Evolutionary conservation across 768 basidiomycete species (phyloP), one percentile per base, ranked within the genome.

Genomic region (Cystobasidium tubakii): DNA sequence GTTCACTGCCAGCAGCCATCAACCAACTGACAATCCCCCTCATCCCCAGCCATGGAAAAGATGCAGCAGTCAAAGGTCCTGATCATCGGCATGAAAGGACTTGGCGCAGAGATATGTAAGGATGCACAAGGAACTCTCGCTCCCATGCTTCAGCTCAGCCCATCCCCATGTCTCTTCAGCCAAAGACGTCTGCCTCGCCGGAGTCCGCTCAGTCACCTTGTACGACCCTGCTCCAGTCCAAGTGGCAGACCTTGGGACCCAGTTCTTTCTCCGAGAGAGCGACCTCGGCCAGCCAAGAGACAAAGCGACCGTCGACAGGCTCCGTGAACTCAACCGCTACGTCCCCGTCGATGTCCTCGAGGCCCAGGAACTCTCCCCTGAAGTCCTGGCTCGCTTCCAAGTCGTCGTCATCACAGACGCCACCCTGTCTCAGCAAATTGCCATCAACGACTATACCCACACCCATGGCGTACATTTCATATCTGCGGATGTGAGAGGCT

Each of bases 91-190:
- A 82, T 92, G 80, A 88, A 89, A 73, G 96, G 96, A 67, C 82
- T 99, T 73, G 95, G 96, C 55, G 91, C 91, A 73, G 96, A 99
- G 83, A 96, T 98, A n/a, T n/a, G n/a, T n/a, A n/a, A n/a, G n/a
- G n/a, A n/a, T n/a, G n/a, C n/a, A n/a, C n/a, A n/a, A n/a, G n/a
- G n/a, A n/a, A n/a, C n/a, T n/a, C n/a, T n/a, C n/a, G n/a, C n/a
- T n/a, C n/a, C n/a, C n/a, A n/a, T n/a, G n/a, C n/a, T n/a, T n/a
- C n/a, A n/a, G n/a, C n/a, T n/a, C n/a, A n/a, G n/a, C n/a, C n/a
- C n/a, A n/a, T n/a, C n/a, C n/a, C n/a, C n/a, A n/a, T n/a, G n/a
- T 27, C 36, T 77, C 44, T 21, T 33, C 77, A 92, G 95, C 96
- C 75, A 99, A 99, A 85, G 92, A 99, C 80, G 85, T 97, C 71